Evolutionary conservation across 2,329 filamentous ascomycete species (phyloP).

Genomic region (Aspergillus sp.): DNA sequence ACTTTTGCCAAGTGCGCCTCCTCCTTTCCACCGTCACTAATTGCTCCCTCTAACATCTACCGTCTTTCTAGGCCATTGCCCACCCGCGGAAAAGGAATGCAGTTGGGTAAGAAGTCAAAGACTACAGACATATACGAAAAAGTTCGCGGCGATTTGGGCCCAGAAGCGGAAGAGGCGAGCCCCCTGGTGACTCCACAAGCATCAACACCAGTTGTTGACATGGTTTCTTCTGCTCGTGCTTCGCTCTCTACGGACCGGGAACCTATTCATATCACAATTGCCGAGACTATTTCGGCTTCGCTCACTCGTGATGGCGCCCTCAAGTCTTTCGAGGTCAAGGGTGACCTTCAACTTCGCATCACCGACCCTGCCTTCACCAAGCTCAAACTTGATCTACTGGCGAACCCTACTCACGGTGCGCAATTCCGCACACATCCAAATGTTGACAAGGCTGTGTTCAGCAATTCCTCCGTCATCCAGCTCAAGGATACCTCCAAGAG

Average conservation of each 20-base stretch:
- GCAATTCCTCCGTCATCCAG: constrained; percentile 80
- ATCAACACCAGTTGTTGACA: constrained; percentile 57
- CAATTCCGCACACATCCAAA: constrained; percentile 97
- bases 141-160: constrained; percentile 87
- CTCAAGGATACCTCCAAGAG: constrained; percentile 85
- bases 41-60: constrained; percentile 1
- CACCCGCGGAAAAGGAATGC: constrained; percentile 95
- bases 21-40: neutral
- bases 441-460: constrained; percentile 88
- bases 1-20: constrained; percentile 72
- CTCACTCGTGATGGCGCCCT: constrained; percentile 85
- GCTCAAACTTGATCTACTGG: constrained; percentile 80
- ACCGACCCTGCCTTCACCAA: constrained; percentile 87
- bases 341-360: constrained; percentile 89
- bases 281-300: constrained; percentile 87
- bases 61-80: constrained; percentile 58
- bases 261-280: constrained; percentile 84
- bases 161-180: constrained; percentile 73
- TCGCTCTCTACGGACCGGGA: constrained; percentile 76
- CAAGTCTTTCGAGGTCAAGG: constrained; percentile 85
- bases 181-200: constrained; percentile 70
- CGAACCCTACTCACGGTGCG: constrained; percentile 77
- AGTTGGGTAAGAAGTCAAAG: constrained; percentile 98
- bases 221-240: constrained; percentile 58
- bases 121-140: constrained; percentile 97